Base-by-base conservation (phyloP, 768 basidiomycete genomes). In the Mycena vitilis region DNA sequence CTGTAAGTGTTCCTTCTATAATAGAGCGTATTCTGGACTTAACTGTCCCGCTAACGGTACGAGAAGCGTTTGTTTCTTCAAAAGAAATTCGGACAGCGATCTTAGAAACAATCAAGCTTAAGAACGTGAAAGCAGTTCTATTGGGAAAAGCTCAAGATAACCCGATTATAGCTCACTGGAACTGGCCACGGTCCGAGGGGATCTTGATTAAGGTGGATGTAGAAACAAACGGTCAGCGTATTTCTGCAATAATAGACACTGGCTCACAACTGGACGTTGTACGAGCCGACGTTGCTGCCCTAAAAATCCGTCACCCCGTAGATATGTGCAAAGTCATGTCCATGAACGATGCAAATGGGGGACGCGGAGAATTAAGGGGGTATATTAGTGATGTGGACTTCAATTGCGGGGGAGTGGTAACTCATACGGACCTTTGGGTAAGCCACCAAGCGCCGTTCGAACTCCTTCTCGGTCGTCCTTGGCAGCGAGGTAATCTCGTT, bases 321-420 rank as follows among this genome's bases (percentile, higher is more conserved):
- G 74, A 76, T 16, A 59, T 71, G 10, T 48, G 25, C 2, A 15
- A 61, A 9, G 15, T n/a, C 0, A 72, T 65, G 2, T 54, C 16
- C 5, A 73, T 79, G 71, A 63, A 54, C 48, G 78, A 80, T 56
- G 78, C 76, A 0, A 80, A 78, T 66, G 77, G 78, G 2, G 75
- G 74, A 4, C 64, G 71, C 49, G 72, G 73, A 0, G 34, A 63
- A 2, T 63, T 76, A 4, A 54, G 55, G 49, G 78, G 78, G 13
- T 60, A 72, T 23, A 69, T 76, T 5, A 22, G 58, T 2, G 65
- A 70, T 20, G 75, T 76, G 1, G 65, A 66, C 4, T 36, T 80
- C 0, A 37, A n/a, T 9, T 73, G 74, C 40, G 77, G 78, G 60
- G 60, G 47, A 12, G 61, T 77, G 0, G 18, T 4, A 0, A 78